These are phyloP conservation scores for Kodamaea plutei DNA, from an alignment of 1,139 yeast species.

Conservation along the genomic window DNA sequence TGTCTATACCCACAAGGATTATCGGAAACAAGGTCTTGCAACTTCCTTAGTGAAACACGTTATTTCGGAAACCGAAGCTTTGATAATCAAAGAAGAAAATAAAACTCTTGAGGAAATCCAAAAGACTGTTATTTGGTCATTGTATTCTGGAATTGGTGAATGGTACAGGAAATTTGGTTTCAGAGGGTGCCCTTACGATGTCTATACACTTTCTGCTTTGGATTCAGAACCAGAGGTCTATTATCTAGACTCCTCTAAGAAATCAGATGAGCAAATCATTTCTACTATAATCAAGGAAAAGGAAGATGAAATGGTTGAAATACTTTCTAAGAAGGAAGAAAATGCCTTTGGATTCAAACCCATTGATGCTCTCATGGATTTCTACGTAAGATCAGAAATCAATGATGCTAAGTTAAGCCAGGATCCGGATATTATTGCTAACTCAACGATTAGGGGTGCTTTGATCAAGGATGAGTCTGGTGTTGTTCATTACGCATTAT, in stretches of 20 bases:
- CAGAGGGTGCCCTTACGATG: conserved; percentile 34
- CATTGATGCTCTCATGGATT: background rate
- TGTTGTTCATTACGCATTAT: conserved; percentile 4
- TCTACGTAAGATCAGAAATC: background rate
- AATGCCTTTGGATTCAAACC: background rate
- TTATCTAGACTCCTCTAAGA: background rate
- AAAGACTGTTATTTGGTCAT: conserved; percentile 32
- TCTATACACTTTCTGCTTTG: conserved; percentile 28
- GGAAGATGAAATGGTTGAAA: background rate
- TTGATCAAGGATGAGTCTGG: conserved; percentile 4
- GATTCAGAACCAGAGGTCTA: conserved; percentile 6
- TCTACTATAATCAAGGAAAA: background rate
- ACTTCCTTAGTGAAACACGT: conserved; percentile 23
- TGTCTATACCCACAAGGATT: conserved; percentile 27
- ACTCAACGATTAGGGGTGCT: conserved; percentile 2
- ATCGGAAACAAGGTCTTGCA: conserved; percentile 32
- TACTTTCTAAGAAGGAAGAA: background rate
- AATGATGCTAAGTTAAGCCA: background rate
- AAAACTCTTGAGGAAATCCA: conserved; percentile 22
- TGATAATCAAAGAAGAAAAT: conserved; percentile 11
- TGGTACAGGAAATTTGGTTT: conserved; percentile 39
- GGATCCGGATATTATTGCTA: background rate
- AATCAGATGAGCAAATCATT: background rate
- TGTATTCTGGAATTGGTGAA: conserved; percentile 34
- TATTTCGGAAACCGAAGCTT: conserved; percentile 30